These are phyloP conservation scores for Paracoccidioides lutzii DNA, from an alignment of 2,329 filamentous ascomycete species.

Conservation along the genomic window DNA sequence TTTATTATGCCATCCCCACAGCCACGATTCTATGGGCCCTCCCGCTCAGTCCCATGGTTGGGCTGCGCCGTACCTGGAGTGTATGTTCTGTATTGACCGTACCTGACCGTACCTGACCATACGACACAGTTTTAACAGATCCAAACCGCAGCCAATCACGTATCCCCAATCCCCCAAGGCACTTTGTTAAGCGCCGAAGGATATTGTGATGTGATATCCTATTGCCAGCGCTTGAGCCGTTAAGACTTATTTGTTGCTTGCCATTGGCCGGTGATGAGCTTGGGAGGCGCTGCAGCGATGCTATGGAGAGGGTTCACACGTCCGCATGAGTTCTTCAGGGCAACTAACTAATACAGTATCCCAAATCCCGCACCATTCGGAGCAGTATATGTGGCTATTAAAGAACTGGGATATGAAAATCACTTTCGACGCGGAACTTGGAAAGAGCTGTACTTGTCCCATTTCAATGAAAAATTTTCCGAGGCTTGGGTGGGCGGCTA, in stretches of 20 bases:
- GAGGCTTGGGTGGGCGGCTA: no score
- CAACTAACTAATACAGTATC: no score
- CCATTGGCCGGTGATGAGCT: neutral
- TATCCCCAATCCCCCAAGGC: neutral
- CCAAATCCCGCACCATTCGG: no score
- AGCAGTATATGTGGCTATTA: no score
- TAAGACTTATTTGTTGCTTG: neutral
- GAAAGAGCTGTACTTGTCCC: no score
- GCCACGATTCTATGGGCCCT: neutral
- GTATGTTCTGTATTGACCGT: neutral
- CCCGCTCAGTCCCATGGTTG: neutral
- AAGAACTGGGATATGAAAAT: no score
- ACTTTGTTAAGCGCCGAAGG: neutral
- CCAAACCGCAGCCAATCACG: neutral
- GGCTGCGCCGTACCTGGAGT: neutral
- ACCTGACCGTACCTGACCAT: neutral
- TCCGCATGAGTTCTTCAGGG: neutral
- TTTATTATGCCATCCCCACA: neutral
- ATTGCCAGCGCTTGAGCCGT: neutral
- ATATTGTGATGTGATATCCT: neutral
- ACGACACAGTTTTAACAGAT: neutral
- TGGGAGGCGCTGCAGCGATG: neutral
- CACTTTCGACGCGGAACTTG: no score
- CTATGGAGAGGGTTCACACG: neutral
- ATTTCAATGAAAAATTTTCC: no score